Base-by-base conservation (phyloP, 495 filamentous ascomycete genomes). In the Alectoria sarmentosa region DNA sequence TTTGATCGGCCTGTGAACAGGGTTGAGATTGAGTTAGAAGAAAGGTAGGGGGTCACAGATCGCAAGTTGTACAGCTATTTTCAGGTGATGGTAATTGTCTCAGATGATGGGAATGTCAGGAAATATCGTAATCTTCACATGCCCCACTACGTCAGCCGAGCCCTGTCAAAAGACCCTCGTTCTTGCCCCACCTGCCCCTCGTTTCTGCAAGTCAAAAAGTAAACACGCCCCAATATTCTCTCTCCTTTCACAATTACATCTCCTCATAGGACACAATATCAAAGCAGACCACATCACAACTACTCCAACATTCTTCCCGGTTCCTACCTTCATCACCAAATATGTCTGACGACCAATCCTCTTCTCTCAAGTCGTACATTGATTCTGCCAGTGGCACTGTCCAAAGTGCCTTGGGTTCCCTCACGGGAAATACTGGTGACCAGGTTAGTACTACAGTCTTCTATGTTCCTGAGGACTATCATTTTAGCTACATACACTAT, bases 281-380 rank as follows among this genome's bases (percentile, higher is more conserved):
- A 37, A 37, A 42, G 0, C 1, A 30, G 14, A 37, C 38, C 15
- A 4, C 36, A 41, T 23, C 28, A 54, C 4, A 21, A 21, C 7
- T 4, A 52, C 46, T 6, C 39, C 3, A 44, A 37, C 19, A 48
- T 26, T 17, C 7, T 28, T 2, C 30, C 21, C 19, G 32, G 49
- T 42, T n/a, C 48, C 9, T 5, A 6, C 8, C 26, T 32, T 15
- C 7, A 46, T 58, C 56, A 41, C 44, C 34, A 63, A 54, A 64
- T 56, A 90, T 90, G 88, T 85, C 88, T 74, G 79, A 83, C 78
- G 80, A 83, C 46, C 69, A 78, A 74, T 83, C 88, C 56, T 95
- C 90, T 62, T 93, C 90, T 66, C 78, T 90, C 72, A 82, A 92
- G 81, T 89, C 90, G 60, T 88, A 88, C 80, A 74, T 92, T 65